Conservation (phyloP, 2,329 filamentous ascomycete genomes). For the Cytospora chrysosperma region DNA sequence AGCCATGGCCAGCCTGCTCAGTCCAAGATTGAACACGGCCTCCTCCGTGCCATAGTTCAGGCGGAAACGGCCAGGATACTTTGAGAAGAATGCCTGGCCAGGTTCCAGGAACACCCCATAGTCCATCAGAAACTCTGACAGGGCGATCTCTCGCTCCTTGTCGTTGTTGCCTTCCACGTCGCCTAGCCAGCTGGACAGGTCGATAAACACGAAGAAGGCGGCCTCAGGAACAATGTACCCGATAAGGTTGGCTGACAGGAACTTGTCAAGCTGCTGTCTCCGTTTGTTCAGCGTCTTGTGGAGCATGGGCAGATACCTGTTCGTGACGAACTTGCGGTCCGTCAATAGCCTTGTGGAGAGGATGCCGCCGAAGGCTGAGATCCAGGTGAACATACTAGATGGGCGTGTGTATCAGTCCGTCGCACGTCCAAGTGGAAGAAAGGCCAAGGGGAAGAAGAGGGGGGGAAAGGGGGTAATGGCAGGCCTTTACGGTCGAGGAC, state of each 20-base stretch:
- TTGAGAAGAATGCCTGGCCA: constrained; percentile 13
- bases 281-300: constrained; percentile 14
- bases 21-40: constrained; percentile 4
- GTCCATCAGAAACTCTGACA: constrained; percentile 15
- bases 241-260: constrained; percentile 2
- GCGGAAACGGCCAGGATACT: constrained; percentile 9
- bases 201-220: constrained; percentile 16
- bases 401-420: not conserved
- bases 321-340: constrained; percentile 10
- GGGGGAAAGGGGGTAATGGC: not conserved
- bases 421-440: too few species aligned
- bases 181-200: constrained; percentile 15
- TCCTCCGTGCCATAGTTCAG: constrained; percentile 17
- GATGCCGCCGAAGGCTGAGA: constrained; percentile 17
- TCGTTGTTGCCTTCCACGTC: constrained; percentile 10
- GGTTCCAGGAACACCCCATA: constrained; percentile 19
- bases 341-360: constrained; percentile 9
- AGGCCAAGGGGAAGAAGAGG: too few species aligned
- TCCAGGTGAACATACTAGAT: constrained; percentile 22
- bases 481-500: not conserved
- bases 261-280: constrained; percentile 2
- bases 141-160: constrained; percentile 8
- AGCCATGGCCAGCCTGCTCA: constrained; percentile 7
- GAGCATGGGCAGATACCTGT: constrained; percentile 12
- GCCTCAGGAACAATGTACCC: constrained; percentile 8